phyloP scores from a whole-genome alignment of 2,329 filamentous ascomycete species.

The Talaromyces sp. region DNA sequence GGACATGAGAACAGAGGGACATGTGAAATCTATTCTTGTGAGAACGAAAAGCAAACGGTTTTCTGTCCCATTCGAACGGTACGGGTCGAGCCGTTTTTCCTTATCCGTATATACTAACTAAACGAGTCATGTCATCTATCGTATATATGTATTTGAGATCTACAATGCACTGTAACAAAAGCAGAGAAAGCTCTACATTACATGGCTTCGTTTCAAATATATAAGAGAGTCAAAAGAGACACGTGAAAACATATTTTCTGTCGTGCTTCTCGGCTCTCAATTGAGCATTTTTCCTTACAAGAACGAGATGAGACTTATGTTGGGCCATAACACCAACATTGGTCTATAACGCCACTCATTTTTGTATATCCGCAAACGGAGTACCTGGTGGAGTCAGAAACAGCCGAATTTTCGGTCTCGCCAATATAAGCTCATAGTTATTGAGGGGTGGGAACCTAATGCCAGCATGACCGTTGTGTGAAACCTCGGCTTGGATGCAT shows the following conservation, averaged over 20 bases:
- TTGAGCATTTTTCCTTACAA: background rate
- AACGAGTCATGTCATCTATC: background rate
- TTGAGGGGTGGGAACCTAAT: background rate
- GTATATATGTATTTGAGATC: background rate
- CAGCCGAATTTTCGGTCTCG: background rate
- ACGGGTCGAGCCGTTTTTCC: background rate
- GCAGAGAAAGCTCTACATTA: background rate
- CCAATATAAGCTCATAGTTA: background rate
- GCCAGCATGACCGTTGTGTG: background rate
- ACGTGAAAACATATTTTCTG: background rate
- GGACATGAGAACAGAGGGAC: background rate
- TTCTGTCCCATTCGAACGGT: background rate
- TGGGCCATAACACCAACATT: background rate
- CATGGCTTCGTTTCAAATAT: background rate
- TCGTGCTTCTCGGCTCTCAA: background rate
- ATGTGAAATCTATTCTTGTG: background rate
- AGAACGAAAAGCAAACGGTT: background rate
- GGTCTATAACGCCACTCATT: background rate
- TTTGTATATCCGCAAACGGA: background rate
- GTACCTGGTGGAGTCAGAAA: background rate
- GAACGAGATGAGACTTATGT: background rate
- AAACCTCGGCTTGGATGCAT: background rate
- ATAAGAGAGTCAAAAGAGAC: background rate
- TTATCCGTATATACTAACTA: background rate
- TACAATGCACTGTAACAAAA: background rate